Evolutionary conservation across 1,139 yeast species (phyloP).

Genomic region (Magnusiomyces tetraspermus): DNA sequence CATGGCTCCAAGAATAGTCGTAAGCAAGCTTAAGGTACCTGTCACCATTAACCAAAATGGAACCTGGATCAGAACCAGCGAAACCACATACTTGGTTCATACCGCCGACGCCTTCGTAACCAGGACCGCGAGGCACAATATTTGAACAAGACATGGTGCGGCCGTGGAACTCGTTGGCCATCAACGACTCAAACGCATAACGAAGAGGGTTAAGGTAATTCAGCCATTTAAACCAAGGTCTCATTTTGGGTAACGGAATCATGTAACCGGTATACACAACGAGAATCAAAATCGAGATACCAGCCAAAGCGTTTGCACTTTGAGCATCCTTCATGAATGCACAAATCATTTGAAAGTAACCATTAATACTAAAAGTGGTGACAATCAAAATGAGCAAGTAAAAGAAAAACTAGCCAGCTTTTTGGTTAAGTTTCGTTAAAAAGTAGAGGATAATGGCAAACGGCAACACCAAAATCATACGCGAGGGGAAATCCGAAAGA

Average conservation of each 20-base stretch:
- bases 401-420: conserved; percentile 37
- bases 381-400: conserved; percentile 29
- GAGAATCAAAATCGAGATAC: conserved; percentile 37
- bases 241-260: conserved; percentile 40
- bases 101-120: conserved; percentile 31
- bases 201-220: conserved; percentile 41
- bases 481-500: conserved; percentile 33
- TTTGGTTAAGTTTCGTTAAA: conserved; percentile 32
- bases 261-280: conserved; percentile 34
- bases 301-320: conserved; percentile 52
- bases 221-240: conserved; percentile 46
- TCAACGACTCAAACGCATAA: conserved; percentile 39
- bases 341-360: conserved; percentile 51
- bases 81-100: conserved; percentile 37
- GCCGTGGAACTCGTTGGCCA: conserved; percentile 40
- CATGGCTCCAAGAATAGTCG: conserved; percentile 30
- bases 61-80: conserved; percentile 35
- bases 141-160: conserved; percentile 34
- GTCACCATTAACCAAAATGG: conserved; percentile 36
- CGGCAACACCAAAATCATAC: conserved; percentile 26
- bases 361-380: conserved; percentile 40
- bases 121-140: conserved; percentile 30
- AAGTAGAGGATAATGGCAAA: conserved; percentile 36
- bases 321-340: conserved; percentile 44
- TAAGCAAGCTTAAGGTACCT: conserved; percentile 32